Percentiles rank a stretch among this genome's conserved stretches.
These are phyloP conservation scores for Claviceps sp. DNA, from an alignment of 2,329 filamentous ascomycete genomes.

Conservation along the genomic window DNA sequence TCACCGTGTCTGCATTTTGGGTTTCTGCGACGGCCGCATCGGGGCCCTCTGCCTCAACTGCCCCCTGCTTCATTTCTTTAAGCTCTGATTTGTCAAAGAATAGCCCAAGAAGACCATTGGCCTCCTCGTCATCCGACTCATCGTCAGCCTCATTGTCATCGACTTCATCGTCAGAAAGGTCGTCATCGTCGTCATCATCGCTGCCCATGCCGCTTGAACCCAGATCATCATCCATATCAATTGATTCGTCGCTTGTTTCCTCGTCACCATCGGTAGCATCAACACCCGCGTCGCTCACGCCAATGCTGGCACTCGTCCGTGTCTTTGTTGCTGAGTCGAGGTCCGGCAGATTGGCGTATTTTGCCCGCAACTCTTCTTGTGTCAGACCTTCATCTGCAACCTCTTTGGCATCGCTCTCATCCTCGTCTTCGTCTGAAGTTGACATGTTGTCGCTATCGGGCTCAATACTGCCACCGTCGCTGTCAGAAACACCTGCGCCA, in stretches of 20 bases:
- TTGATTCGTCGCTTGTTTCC: conserved; percentile 49
- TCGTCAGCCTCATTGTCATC: conserved; percentile 34
- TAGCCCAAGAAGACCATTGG: conserved; percentile 38
- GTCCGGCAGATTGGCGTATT: conserved; percentile 53
- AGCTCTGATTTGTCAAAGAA: conserved; percentile 47
- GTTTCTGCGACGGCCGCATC: conserved; percentile 7
- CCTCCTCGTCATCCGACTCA: conserved; percentile 27
- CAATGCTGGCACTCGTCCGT: conserved; percentile 9
- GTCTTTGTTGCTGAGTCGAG: conserved; percentile 16
- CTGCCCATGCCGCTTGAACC: conserved; percentile 40
- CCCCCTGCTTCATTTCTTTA: conserved; percentile 34
- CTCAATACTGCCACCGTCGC: conserved; percentile 29
- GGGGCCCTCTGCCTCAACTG: conserved; percentile 9
- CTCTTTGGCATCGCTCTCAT: conserved; percentile 40
- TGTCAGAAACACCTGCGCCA: conserved; percentile 16
- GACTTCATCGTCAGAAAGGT: conserved; percentile 21
- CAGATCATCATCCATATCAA: conserved; percentile 56
- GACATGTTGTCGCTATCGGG: conserved; percentile 40
- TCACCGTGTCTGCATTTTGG: conserved; percentile 11
- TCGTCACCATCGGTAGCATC: conserved; percentile 19
- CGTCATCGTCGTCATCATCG: conserved; percentile 24
- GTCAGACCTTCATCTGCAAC: conserved; percentile 51
- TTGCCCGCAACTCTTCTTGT: conserved; percentile 52
- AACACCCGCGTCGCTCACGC: conserved; percentile 11
- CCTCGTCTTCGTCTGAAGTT: conserved; percentile 48